Base-by-base conservation (phyloP, 805 yeast genomes). In the Cyberlindnera samutprakarnensis region DNA sequence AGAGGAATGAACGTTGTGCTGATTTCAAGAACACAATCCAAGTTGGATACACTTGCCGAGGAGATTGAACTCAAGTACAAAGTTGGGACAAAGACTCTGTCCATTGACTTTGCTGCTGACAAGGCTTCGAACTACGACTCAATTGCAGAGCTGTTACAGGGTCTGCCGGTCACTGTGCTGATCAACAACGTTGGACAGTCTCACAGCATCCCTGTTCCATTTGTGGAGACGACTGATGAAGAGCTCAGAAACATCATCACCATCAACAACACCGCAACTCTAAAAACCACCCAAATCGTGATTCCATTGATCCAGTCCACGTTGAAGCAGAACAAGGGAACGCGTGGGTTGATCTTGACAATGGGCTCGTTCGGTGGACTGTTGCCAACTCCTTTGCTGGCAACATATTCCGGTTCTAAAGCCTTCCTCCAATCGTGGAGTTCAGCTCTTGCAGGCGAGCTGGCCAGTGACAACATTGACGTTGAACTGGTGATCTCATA, bases 331-430 rank as follows among this genome's bases (percentile, higher is more conserved):
- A 43, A 52, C 25, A 62, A 65, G 36, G 54, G 57, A 18, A 43
- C 57, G n/a, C 12, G 9, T 11, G 95, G 95, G 24, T 70, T 92
- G 49, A 73, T 92, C 38, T 66, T 92, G 46, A 87, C 92, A 19
- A 85, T 92, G 96, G 96, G 97, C 27, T 90, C 97, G 4, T 90
- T 92, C 53, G 95, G 95, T 33, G 98, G 97, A 4, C 68, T 88
- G 45, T 66, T 85, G 28, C 97, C 98, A 35, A 79, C 95, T 10
- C 97, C 98, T 15, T 69, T 76, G 46, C 70, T 92, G 47, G 95
- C 97, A 14, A 82, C 88, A 9, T 92, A 92, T 64, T 82, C 96
- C 14, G 98, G 98, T 16, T 86, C 96, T 28, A 92, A 92, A 64
- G 86, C 95, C 6, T 92, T 92, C 58, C 68, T 92, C 54, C 96